Evolutionary conservation across 2,329 filamentous ascomycete genomes (phyloP).

Genomic region (Macrophomina tecta): DNA sequence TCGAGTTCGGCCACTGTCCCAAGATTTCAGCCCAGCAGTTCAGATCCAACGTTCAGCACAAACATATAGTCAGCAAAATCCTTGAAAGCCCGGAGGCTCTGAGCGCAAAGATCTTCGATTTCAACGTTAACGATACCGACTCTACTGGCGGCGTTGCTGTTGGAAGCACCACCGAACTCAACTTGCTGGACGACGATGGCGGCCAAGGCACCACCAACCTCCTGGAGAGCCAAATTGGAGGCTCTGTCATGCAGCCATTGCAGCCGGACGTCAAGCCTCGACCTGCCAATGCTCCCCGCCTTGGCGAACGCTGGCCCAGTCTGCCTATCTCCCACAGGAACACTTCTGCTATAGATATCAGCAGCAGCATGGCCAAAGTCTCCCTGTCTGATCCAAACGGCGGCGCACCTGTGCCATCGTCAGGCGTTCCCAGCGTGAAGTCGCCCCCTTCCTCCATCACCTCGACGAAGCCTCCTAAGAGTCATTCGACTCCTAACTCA

Average conservation of each 20-base stretch:
- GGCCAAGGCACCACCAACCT: not conserved
- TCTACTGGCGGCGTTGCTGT: not conserved
- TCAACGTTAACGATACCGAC: slow-evolving; percentile 20
- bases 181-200: slow-evolving; percentile 2
- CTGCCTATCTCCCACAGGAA: not conserved
- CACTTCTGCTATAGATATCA: not conserved
- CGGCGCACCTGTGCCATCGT: not conserved
- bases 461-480: not conserved
- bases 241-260: not conserved
- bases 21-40: slow-evolving; percentile 53
- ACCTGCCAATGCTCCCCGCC: not conserved
- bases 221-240: not conserved
- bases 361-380: not conserved
- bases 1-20: slow-evolving; percentile 59
- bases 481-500: not conserved
- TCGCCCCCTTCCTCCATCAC: not conserved
- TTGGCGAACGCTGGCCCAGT: slow-evolving; percentile 9
- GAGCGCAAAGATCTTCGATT: slow-evolving; percentile 25
- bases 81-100: slow-evolving; percentile 33
- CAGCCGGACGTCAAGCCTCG: slow-evolving; percentile 3
- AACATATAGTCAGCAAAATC: slow-evolving; percentile 51
- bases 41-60: slow-evolving; percentile 57
- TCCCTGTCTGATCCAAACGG: not conserved
- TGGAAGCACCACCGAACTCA: not conserved
- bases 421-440: not conserved